phyloP scores from a whole-genome alignment of 306 rosid genomes.

The Senna siamea region DNA sequence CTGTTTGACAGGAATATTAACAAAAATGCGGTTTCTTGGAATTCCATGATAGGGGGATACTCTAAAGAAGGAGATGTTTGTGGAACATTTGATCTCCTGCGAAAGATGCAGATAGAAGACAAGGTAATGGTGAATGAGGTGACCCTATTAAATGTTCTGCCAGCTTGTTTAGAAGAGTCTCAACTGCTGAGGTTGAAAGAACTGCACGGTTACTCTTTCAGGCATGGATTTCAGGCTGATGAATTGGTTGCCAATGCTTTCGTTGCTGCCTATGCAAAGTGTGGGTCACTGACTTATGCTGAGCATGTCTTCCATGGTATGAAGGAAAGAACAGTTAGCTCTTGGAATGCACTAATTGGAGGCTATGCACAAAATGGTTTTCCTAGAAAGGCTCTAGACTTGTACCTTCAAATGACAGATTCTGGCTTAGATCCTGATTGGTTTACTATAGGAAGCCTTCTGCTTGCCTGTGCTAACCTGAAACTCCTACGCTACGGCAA shows the following conservation, averaged over 20 bases:
- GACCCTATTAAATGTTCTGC: constrained; percentile 71
- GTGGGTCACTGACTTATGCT: constrained; percentile 60
- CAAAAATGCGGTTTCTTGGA: constrained; percentile 82
- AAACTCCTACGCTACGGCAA: constrained; percentile 55
- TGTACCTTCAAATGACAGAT: constrained; percentile 61
- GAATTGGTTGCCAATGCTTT: constrained; percentile 76
- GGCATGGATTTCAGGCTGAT: constrained; percentile 55
- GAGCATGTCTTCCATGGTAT: constrained; percentile 60
- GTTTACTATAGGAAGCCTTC: constrained; percentile 67
- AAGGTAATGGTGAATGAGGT: constrained; percentile 58
- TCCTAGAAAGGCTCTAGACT: constrained; percentile 66
- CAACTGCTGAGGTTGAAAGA: constrained; percentile 62
- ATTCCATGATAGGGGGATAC: constrained; percentile 69
- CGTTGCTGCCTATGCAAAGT: constrained; percentile 71
- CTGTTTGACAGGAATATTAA: constrained; percentile 55
- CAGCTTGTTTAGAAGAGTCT: constrained; percentile 59
- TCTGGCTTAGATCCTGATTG: constrained; percentile 61
- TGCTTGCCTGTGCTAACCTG: constrained; percentile 69
- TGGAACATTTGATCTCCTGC: constrained; percentile 57
- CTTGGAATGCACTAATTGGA: constrained; percentile 85
- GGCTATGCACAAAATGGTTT: constrained; percentile 74
- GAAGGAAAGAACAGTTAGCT: constrained; percentile 59
- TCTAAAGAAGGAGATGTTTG: constrained; percentile 60
- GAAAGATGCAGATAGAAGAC: constrained; percentile 63
- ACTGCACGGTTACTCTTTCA: constrained; percentile 69